Conservation (phyloP, 805 yeast species). For the Zygosaccharomyces kombuchaensis region DNA sequence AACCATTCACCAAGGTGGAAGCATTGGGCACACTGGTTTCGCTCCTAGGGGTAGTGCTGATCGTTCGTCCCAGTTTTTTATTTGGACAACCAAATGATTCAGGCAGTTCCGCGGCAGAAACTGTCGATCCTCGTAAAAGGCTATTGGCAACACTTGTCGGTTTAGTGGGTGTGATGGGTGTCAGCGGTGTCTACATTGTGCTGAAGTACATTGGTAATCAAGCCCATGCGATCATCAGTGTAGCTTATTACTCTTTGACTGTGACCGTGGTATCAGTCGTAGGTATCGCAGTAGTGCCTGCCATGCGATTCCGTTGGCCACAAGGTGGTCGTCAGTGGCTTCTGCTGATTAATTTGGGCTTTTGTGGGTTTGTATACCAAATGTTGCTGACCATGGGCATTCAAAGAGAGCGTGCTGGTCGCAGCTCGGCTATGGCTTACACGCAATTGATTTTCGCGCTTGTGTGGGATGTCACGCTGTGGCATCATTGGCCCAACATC, state of each 20-base stretch:
- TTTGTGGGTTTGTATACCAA: slow-evolving; percentile 81
- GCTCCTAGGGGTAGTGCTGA: slow-evolving; percentile 67
- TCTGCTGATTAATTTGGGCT: slow-evolving; percentile 56
- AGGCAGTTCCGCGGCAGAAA: slow-evolving; percentile 37
- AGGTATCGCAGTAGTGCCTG: slow-evolving; percentile 53
- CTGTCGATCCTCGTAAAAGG: slow-evolving; percentile 50
- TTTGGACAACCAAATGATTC: slow-evolving; percentile 42
- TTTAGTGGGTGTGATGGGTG: slow-evolving; percentile 63
- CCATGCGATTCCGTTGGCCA: slow-evolving; percentile 57
- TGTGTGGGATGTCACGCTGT: slow-evolving; percentile 67
- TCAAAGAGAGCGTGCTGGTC: slow-evolving; percentile 72
- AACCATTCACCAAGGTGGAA: slow-evolving; percentile 61
- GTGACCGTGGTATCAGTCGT: slow-evolving; percentile 51
- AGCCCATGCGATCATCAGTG: slow-evolving; percentile 79
- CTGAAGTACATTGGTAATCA: slow-evolving; percentile 70
- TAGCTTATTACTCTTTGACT: slow-evolving; percentile 65
- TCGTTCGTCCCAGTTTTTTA: slow-evolving; percentile 75
- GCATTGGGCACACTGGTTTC: slow-evolving; percentile 66
- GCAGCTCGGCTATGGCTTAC: slow-evolving; percentile 71
- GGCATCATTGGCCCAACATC: slow-evolving; percentile 67
- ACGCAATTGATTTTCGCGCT: slow-evolving; percentile 75
- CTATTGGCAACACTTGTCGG: slow-evolving; percentile 60
- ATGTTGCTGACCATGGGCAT: slow-evolving; percentile 74
- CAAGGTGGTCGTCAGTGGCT: slow-evolving; percentile 61
- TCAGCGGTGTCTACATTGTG: slow-evolving; percentile 62